Percentiles rank a stretch among this genome's conserved stretches.
Evolutionary conservation across 768 basidiomycete genomes (phyloP).

Genomic region (Kwoniella bestiolae): DNA sequence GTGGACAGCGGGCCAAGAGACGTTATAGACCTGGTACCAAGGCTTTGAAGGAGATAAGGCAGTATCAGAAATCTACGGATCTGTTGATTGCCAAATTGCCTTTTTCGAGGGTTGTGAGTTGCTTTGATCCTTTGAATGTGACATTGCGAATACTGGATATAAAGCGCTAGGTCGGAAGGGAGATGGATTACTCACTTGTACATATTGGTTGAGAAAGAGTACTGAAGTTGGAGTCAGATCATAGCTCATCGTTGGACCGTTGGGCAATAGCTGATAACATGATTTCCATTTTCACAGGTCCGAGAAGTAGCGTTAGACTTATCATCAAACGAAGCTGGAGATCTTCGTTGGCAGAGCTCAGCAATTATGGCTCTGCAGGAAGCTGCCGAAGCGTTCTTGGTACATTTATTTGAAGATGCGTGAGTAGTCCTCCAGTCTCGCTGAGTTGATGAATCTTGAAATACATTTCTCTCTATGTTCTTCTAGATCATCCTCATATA

Average conservation of each 20-base stretch:
- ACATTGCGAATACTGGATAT: too few species aligned
- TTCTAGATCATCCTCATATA: too few species aligned
- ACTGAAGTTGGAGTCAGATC: too few species aligned
- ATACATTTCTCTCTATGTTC: too few species aligned
- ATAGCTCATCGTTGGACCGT: too few species aligned
- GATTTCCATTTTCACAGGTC: slow-evolving; percentile 76
- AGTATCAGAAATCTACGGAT: slow-evolving; percentile 92
- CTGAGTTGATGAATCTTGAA: too few species aligned
- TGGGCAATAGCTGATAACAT: too few species aligned
- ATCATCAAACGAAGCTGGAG: slow-evolving; percentile 68
- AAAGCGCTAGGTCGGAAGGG: too few species aligned
- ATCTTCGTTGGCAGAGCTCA: slow-evolving; percentile 91
- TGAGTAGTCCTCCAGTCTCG: slow-evolving; percentile 68
- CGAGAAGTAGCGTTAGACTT: slow-evolving; percentile 92
- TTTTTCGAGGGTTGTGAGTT: slow-evolving; percentile 84
- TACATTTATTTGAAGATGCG: slow-evolving; percentile 98
- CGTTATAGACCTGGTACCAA: slow-evolving; percentile 90
- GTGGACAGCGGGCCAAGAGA: slow-evolving; percentile 59
- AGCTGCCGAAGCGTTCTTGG: slow-evolving; percentile 72
- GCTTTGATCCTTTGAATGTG: neutral
- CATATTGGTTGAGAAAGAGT: too few species aligned
- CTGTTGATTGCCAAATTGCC: slow-evolving; percentile 83
- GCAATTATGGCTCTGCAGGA: slow-evolving; percentile 94
- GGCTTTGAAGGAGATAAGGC: slow-evolving; percentile 87
- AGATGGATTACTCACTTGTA: too few species aligned